A percentile compares a stretch with the other conserved stretches of the same genome.
phyloP scores from a whole-genome alignment of 2,329 filamentous ascomycete genomes.

The Neurospora crassa region DNA sequence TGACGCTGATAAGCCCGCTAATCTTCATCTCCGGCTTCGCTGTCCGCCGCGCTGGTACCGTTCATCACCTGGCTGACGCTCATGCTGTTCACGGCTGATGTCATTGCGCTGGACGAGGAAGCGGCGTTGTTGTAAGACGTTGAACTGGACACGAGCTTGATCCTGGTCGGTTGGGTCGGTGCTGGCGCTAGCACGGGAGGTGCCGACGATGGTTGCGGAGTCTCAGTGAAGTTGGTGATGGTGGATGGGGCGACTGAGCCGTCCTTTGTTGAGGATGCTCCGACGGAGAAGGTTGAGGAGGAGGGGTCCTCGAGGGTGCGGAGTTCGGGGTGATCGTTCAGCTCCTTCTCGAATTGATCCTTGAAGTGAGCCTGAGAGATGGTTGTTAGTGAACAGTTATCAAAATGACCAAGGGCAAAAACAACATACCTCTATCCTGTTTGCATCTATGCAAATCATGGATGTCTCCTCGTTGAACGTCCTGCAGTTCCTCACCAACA shows the following conservation, averaged over 20 bases:
- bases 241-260: constrained; percentile 42
- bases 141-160: constrained; percentile 55
- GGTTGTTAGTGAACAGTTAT: constrained; percentile 23
- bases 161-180: constrained; percentile 36
- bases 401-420: background rate
- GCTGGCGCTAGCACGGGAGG: background rate
- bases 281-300: constrained; percentile 4
- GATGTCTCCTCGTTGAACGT: constrained; percentile 97
- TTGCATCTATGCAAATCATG: constrained; percentile 83
- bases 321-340: constrained; percentile 45
- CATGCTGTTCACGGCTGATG: constrained; percentile 37
- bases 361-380: constrained; percentile 45
- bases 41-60: background rate
- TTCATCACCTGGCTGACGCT: constrained; percentile 34
- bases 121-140: constrained; percentile 14
- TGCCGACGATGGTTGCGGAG: constrained; percentile 43
- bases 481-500: constrained; percentile 83
- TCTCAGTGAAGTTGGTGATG: constrained; percentile 33
- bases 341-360: constrained; percentile 41
- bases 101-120: constrained; percentile 22
- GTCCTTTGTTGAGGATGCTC: constrained; percentile 24
- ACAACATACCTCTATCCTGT: constrained; percentile 73
- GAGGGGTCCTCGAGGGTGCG: constrained; percentile 41
- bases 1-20: background rate
- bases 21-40: background rate